A percentile compares a stretch with the other conserved stretches of the same genome.
These are phyloP conservation scores for Trichoderma polysporum DNA, from an alignment of 2,329 filamentous ascomycete genomes.

Conservation along the genomic window DNA sequence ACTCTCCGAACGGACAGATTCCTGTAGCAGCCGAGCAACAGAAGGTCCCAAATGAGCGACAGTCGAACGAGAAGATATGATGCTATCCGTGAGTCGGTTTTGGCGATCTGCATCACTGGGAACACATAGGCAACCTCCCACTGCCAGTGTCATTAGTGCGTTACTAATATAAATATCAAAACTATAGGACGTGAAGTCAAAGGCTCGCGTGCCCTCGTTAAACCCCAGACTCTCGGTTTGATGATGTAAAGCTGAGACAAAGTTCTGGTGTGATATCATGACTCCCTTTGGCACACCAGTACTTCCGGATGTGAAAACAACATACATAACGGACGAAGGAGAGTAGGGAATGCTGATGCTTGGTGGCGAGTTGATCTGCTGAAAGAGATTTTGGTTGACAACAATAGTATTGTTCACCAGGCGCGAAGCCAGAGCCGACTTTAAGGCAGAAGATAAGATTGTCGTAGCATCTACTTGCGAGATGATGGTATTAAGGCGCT, in stretches of 20 bases:
- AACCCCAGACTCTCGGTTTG: not conserved
- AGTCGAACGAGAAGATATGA: conserved; percentile 41
- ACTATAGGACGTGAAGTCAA: conserved; percentile 43
- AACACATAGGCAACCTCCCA: conserved; percentile 51
- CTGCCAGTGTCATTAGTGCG: conserved; percentile 37
- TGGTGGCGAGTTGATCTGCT: not conserved
- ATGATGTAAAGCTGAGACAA: not conserved
- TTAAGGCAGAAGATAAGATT: not conserved
- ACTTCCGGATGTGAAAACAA: conserved; percentile 5
- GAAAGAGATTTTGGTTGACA: not conserved
- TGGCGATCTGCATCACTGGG: conserved; percentile 52
- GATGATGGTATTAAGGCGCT: not conserved
- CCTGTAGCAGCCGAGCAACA: conserved; percentile 38
- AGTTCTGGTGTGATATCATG: not conserved
- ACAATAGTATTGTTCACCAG: not conserved
- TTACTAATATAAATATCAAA: conserved; percentile 49
- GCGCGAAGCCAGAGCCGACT: not conserved
- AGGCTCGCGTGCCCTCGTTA: conserved; percentile 36
- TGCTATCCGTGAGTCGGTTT: conserved; percentile 44
- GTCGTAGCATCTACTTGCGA: not conserved
- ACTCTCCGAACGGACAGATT: conserved; percentile 23
- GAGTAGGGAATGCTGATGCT: not conserved
- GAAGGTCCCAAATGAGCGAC: conserved; percentile 48
- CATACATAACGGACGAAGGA: not conserved
- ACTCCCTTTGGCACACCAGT: conserved; percentile 4